These are phyloP conservation scores for Trichoderma gamsii DNA, from an alignment of 495 filamentous ascomycete species.

Conservation along the genomic window DNA sequence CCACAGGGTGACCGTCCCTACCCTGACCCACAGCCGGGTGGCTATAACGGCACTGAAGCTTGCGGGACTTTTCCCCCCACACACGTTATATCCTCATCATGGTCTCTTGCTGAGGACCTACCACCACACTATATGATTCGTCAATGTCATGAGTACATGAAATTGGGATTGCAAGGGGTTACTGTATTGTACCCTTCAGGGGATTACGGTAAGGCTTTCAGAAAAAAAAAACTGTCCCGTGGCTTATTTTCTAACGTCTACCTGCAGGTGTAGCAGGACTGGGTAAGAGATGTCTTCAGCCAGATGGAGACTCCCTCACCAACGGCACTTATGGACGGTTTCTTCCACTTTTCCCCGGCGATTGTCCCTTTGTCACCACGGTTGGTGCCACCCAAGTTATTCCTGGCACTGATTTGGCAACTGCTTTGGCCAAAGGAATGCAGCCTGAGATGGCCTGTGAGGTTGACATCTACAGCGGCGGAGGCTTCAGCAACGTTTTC, in stretches of 20 bases:
- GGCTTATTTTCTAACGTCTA: too few species aligned
- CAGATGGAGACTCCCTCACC: too few species aligned
- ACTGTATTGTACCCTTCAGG: neutral
- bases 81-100: neutral
- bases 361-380: neutral
- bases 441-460: slow-evolving; percentile 15
- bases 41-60: neutral
- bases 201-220: neutral
- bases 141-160: neutral
- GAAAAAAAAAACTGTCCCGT: too few species aligned
- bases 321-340: too few species aligned
- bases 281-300: neutral
- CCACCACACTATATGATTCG: neutral
- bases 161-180: neutral
- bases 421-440: neutral
- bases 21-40: neutral
- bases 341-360: neutral
- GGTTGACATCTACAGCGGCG: slow-evolving; percentile 39
- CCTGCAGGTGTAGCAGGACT: too few species aligned
- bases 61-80: neutral
- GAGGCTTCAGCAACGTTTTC: slow-evolving; percentile 60
- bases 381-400: neutral
- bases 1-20: neutral
- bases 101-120: neutral
- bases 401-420: neutral